phyloP scores from a whole-genome alignment of 2,329 filamentous ascomycete genomes.

The Fusarium xyrophilum region DNA sequence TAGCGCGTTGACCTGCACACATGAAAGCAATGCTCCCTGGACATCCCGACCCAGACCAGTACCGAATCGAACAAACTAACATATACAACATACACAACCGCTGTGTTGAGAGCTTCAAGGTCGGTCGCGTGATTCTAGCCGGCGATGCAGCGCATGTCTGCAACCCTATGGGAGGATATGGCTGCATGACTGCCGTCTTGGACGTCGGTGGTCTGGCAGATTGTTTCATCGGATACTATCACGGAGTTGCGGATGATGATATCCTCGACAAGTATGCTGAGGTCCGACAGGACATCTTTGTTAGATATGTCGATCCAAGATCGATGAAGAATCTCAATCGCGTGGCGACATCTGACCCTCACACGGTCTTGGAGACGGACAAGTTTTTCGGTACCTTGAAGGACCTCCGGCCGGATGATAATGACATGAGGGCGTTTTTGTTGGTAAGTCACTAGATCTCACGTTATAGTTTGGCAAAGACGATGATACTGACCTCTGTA shows the following conservation, averaged over 20 bases:
- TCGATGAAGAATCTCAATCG: constrained; percentile 8
- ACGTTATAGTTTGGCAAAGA: fast-evolving
- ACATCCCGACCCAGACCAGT: background rate
- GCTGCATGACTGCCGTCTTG: constrained; percentile 1
- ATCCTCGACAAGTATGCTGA: background rate
- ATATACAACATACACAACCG: constrained; percentile 10
- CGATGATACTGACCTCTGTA: fast-evolving
- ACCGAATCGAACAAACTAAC: background rate
- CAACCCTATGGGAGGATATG: constrained; percentile 7
- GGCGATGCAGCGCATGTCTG: constrained; percentile 4
- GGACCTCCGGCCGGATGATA: background rate
- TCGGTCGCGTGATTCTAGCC: background rate
- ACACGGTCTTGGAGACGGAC: background rate
- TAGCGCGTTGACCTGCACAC: background rate
- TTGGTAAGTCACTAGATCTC: background rate
- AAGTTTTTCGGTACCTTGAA: background rate
- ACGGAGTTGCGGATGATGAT: background rate
- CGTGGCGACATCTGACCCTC: background rate
- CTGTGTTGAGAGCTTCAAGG: background rate
- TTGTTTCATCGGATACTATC: background rate
- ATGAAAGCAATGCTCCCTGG: constrained; percentile 7
- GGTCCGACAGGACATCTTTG: background rate
- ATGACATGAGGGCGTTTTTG: background rate
- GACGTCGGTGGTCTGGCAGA: background rate
- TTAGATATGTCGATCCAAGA: background rate